These are phyloP conservation scores for Xeromyces bisporus DNA, from an alignment of 495 filamentous ascomycete species.

Conservation along the genomic window DNA sequence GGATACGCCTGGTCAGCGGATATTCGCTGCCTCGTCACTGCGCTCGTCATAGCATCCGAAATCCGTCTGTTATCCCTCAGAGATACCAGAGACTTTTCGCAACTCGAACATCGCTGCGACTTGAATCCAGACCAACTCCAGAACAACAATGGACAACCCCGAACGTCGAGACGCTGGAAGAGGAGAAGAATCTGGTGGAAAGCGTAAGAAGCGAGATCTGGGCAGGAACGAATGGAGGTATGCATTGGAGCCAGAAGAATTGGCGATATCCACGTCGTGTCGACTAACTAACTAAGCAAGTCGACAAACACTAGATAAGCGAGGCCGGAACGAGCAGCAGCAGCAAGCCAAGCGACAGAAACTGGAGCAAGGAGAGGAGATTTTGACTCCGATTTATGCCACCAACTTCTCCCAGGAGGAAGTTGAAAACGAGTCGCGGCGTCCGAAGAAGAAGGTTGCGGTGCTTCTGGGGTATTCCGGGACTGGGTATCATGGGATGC, in stretches of 20 bases:
- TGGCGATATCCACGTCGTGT: conserved; percentile 1
- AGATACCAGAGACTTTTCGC: background rate
- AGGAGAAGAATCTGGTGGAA: conserved; percentile 22
- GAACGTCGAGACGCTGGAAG: conserved; percentile 11
- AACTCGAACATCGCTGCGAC: background rate
- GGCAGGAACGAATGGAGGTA: conserved; percentile 51
- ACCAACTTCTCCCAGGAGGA: conserved; percentile 55
- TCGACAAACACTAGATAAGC: conserved; percentile 44
- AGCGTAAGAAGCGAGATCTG: conserved; percentile 46
- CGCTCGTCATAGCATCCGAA: background rate
- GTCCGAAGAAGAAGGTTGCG: conserved; percentile 89
- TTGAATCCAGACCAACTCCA: background rate
- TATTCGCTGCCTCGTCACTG: background rate
- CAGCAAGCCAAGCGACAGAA: conserved; percentile 42
- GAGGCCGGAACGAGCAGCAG: conserved; percentile 40
- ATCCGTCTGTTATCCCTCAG: background rate
- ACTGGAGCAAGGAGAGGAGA: conserved; percentile 29
- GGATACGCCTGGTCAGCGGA: background rate
- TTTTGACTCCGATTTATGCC: conserved; percentile 27
- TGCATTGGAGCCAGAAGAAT: too few relatives aligned
- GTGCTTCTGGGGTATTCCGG: conserved; percentile 90
- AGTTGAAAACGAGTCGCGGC: conserved; percentile 66
- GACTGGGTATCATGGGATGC: conserved; percentile 95
- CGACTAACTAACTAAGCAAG: conserved; percentile 44
- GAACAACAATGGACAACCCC: conserved; percentile 26